Percentiles rank a stretch among this genome's conserved stretches.
phyloP scores from a whole-genome alignment of 164 flowering plant genomes.

The Vitis labrusca region DNA sequence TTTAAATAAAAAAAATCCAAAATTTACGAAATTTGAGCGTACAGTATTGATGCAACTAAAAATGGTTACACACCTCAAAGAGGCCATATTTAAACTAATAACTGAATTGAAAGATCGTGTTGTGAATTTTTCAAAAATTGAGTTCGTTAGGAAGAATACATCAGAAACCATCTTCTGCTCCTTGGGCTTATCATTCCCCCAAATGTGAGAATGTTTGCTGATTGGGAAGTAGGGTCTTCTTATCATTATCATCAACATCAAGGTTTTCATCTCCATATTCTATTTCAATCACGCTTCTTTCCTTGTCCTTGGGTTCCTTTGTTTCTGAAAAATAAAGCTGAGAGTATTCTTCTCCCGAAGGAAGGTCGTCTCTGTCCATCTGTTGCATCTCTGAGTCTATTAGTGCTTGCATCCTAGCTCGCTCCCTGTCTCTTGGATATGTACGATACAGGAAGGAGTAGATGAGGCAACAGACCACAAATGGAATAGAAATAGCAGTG shows the following conservation, averaged over 20 bases:
- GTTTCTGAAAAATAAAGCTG: constrained; percentile 1
- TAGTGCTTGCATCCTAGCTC: constrained; percentile 26
- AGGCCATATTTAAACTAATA: too few relatives aligned
- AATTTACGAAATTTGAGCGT: too few relatives aligned
- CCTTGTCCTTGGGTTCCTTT: constrained; percentile 1
- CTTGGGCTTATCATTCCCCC: not conserved
- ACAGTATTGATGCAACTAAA: too few relatives aligned
- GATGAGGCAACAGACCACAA: constrained; percentile 23
- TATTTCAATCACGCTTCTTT: constrained; percentile 5
- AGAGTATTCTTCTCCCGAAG: constrained; percentile 2
- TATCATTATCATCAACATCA: constrained; percentile 22
- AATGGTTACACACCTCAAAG: too few relatives aligned
- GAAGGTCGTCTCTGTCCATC: constrained; percentile 3
- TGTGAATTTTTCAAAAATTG: too few relatives aligned
- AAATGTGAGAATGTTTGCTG: constrained; percentile 5
- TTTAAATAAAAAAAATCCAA: too few relatives aligned
- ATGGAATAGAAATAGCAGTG: constrained; percentile 21
- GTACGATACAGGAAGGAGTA: constrained; percentile 34
- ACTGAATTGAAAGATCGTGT: too few relatives aligned
- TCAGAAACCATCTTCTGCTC: not conserved
- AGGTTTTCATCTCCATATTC: constrained; percentile 10
- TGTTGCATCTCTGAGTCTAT: constrained; percentile 24
- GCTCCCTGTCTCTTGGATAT: constrained; percentile 32
- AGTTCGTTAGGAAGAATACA: too few relatives aligned
- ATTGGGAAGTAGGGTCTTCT: constrained; percentile 14